Evolutionary conservation across 1,284 basidiomycete genomes (phyloP), one percentile per base, ranked within the genome.

Genomic region (Vanrija humicola): DNA sequence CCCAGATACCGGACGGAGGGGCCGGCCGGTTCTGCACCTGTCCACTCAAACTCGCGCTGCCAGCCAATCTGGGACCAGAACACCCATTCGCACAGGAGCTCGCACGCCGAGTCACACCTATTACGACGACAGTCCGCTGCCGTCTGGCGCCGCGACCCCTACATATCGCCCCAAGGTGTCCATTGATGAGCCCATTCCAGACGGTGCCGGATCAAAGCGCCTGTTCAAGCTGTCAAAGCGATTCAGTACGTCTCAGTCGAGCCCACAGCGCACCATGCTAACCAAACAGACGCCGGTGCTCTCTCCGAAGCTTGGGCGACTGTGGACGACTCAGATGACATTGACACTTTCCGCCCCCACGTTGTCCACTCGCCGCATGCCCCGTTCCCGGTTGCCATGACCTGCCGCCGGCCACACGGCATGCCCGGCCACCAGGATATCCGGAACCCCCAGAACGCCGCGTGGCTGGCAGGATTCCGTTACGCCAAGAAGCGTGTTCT

Each of bases 321-420:
- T 2, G 76, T 80, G 9, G 77, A 78, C 51, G 78, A 80, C 64
- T 77, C 77, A 9, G 76, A 76, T 51, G 72, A 78, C 21, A 66
- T 80, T 26, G 76, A 79, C 56, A 70, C 79, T 42, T 83, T 83
- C 73, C 69, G 73, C 40, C 82, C 83, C 12, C 80, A 83, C 61
- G 75, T 84, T 46, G 70, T 86, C 8, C 85, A 87, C 62, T 73
- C 78, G 15, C 76, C 79, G 8, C 84, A 86, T 59, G 74, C 77
- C 18, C 83, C 86, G 38, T 82, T 87, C 56, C 87, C 88, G 0
- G 88, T 90, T 64, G 87, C 83, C 4, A 79, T 90, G 72, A 83
- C 86, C 48, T 88, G 86, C 67, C 82, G 88, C 16, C 79, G 82
- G 45, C 86, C 86, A 0, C 83, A 83, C 63, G 86, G 86, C 15